Base-by-base conservation (phyloP, 345 rosid genomes). In the Heritiera fomes region DNA sequence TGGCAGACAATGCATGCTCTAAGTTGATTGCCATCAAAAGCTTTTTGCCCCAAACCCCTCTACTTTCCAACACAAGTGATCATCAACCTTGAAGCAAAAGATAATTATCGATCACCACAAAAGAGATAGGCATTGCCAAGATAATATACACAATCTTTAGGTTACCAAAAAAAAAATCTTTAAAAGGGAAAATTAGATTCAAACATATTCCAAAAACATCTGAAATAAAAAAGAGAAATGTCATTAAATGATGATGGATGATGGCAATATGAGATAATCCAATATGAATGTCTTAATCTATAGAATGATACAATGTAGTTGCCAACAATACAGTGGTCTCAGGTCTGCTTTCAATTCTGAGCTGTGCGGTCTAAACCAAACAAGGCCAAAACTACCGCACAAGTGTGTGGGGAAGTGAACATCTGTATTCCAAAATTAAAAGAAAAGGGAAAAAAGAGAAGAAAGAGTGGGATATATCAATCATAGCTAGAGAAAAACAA, bases 1-100 rank as follows among this genome's bases (percentile, higher is more conserved):
- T 45, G 83, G 89, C 90, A 85, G 89, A 88, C 93, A 90, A 69
- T 82, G 88, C 84, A 88, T 86, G 89, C 83, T 71, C 79, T 79
- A 50, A 84, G 80, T 83, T 81, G 83, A 84, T 87, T 84, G 47
- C 74, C 78, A 75, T 60, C 77, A 79, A 82, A 82, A 80, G 68
- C 79, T 71, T 86, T 71, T 47, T 77, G 52, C 81, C 82, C 75
- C 77, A 46, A 40, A 8, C 3, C 8, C 43, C 56, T 77, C 60
- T 77, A 61, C 88, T 88, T 84, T 89, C 81, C 86, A 89, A 80
- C 83, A 77, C 17, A 45, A 32, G 56, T 85, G 73, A 84, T 82
- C 75, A 75, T 61, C 60, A 80, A 38, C 32, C 68, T 67, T 73
- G 32, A 60, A 66, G 75, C 11, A 73, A 75, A 55, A 81, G 50